Conservation (phyloP, 2,329 filamentous ascomycete genomes). For the Epichloe sp. region DNA sequence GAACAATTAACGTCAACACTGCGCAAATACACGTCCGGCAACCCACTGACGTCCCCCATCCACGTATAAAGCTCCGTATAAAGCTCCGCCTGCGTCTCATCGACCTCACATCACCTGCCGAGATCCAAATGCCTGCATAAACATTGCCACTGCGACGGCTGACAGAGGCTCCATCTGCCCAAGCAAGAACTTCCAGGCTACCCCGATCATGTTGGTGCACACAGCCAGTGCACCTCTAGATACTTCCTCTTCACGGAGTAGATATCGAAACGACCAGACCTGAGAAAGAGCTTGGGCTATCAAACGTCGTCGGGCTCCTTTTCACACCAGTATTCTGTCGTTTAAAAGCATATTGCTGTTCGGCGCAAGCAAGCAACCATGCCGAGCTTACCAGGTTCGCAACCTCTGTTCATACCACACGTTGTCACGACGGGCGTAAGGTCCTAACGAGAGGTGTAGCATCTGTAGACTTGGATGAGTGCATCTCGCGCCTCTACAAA, state of each 20-base stretch:
- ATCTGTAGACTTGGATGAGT: constrained; percentile 96
- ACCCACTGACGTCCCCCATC: neutral
- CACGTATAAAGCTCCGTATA: neutral
- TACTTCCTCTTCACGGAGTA: constrained; percentile 23
- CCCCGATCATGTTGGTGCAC: constrained; percentile 30
- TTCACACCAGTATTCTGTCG: too few relatives aligned
- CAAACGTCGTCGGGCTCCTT: neutral
- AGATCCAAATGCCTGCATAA: constrained; percentile 4
- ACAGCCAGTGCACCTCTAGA: constrained; percentile 21
- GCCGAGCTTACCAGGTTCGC: constrained; percentile 44
- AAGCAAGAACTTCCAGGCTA: constrained; percentile 18
- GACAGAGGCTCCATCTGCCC: constrained; percentile 1
- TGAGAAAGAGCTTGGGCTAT: neutral
- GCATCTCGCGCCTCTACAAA: constrained; percentile 90
- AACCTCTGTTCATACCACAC: neutral
- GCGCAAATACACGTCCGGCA: neutral
- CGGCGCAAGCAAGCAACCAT: constrained; percentile 23
- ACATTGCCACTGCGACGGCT: constrained; percentile 4
- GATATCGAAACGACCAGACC: constrained; percentile 14
- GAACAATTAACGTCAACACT: neutral
- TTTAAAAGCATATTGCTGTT: neutral
- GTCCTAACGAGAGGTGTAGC: constrained; percentile 34
- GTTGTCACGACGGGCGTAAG: neutral
- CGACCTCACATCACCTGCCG: neutral
- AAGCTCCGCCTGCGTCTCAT: neutral